A percentile compares a stretch with the other conserved stretches of the same genome.
These are phyloP conservation scores for Fraxinus americana DNA, from an alignment of 257 asterid species.

Conservation along the genomic window DNA sequence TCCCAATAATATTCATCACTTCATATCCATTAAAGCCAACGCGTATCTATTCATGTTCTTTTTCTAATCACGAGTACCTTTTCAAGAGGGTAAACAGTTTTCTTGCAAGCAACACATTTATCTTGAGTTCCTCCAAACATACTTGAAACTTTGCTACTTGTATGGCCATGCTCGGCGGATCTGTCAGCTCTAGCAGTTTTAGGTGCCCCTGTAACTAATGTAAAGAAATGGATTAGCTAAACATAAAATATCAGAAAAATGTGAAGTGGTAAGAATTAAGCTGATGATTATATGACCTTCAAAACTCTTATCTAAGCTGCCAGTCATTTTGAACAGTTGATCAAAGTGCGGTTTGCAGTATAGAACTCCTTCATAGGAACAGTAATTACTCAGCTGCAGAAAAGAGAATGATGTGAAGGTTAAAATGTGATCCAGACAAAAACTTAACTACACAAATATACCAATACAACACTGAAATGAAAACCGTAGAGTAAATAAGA, in stretches of 20 bases:
- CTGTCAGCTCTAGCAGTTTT: conserved; percentile 56
- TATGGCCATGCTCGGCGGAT: conserved; percentile 44
- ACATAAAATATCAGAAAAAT: background rate
- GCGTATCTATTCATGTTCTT: background rate
- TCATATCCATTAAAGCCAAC: background rate
- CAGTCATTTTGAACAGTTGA: conserved; percentile 86
- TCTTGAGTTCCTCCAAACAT: conserved; percentile 77
- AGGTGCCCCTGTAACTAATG: conserved; percentile 50
- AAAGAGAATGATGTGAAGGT: background rate
- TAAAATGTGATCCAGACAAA: background rate
- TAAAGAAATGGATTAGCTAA: conserved; percentile 9
- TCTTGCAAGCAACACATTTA: conserved; percentile 71
- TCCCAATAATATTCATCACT: background rate
- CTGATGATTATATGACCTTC: conserved; percentile 48
- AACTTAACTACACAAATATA: background rate
- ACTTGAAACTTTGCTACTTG: conserved; percentile 57
- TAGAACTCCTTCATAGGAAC: conserved; percentile 77
- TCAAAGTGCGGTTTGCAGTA: conserved; percentile 85
- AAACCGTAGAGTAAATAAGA: background rate
- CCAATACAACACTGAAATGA: background rate
- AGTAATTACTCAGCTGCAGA: conserved; percentile 72
- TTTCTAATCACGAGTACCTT: conserved; percentile 42
- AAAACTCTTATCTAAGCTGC: conserved; percentile 83
- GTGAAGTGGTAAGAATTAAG: background rate
- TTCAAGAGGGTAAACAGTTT: conserved; percentile 77